phyloP scores from a whole-genome alignment of 345 rosid species.

The Melastoma malabathricum region DNA sequence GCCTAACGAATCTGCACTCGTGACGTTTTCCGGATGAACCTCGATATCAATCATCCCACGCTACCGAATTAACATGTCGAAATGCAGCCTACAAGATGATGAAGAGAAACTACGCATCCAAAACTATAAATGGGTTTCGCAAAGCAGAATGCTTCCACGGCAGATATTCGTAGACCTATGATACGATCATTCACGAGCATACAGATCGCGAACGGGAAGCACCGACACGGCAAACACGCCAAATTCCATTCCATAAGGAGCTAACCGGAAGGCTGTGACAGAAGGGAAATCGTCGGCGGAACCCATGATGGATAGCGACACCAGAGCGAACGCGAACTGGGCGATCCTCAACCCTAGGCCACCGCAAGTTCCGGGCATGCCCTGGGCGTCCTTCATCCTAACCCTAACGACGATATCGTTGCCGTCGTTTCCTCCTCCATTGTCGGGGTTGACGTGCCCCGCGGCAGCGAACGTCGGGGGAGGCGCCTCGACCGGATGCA shows the following conservation, averaged over 20 bases:
- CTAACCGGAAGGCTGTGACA: slow-evolving; percentile 61
- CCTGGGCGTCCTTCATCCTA: slow-evolving; percentile 69
- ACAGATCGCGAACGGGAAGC: no score
- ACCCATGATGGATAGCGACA: slow-evolving; percentile 57
- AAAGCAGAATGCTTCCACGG: no score
- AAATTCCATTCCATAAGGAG: not conserved
- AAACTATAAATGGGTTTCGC: no score
- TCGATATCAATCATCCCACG: not conserved
- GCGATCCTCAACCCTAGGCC: slow-evolving; percentile 53
- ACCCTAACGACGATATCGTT: slow-evolving; percentile 35
- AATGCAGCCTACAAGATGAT: no score
- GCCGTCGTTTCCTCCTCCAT: slow-evolving; percentile 14
- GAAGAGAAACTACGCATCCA: no score
- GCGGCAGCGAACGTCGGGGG: slow-evolving; percentile 15
- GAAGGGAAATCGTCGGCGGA: slow-evolving; percentile 55
- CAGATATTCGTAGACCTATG: no score
- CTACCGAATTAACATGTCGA: not conserved
- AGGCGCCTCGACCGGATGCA: slow-evolving; percentile 69
- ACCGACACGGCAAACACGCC: not conserved
- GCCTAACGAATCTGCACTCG: no score
- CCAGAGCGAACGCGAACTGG: slow-evolving; percentile 40
- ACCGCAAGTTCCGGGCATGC: slow-evolving; percentile 80
- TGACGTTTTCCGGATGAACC: no score
- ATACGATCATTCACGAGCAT: no score
- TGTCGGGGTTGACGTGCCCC: not conserved